phyloP scores from a whole-genome alignment of 2,329 filamentous ascomycete genomes.

The Sordariomycetes sp. region DNA sequence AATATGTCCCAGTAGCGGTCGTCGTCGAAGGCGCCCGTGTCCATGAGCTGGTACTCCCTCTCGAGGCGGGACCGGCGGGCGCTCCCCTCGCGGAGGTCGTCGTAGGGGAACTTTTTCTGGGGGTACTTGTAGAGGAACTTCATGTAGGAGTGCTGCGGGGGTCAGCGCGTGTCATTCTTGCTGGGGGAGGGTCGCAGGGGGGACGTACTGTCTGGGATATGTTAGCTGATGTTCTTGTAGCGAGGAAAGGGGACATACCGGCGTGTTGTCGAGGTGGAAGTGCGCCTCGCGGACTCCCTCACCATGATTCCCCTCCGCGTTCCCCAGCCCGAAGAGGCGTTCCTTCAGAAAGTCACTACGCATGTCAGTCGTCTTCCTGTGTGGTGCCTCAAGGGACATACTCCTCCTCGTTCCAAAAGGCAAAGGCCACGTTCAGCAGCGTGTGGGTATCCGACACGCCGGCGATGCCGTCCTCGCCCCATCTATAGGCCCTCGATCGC shows the following conservation, averaged over 20 bases:
- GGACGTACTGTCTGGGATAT: constrained; percentile 4
- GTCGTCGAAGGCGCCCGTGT: constrained; percentile 80
- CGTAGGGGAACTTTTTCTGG: constrained; percentile 81
- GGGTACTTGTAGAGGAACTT: constrained; percentile 98
- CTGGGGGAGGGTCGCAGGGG: constrained; percentile 6
- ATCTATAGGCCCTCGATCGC: constrained; percentile 76
- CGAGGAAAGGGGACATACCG: constrained; percentile 22
- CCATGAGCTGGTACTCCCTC: constrained; percentile 80
- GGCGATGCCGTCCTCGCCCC: constrained; percentile 95
- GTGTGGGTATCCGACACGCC: constrained; percentile 88
- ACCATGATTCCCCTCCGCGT: constrained; percentile 93
- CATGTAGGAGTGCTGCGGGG: constrained; percentile 82
- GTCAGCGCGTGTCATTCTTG: not conserved
- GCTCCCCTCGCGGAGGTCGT: constrained; percentile 77
- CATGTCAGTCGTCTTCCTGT: not conserved
- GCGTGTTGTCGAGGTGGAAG: constrained; percentile 92
- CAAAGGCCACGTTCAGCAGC: constrained; percentile 82
- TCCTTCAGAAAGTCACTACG: constrained; percentile 82
- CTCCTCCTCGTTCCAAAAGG: constrained; percentile 98
- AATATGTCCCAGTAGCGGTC: constrained; percentile 94
- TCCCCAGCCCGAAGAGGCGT: constrained; percentile 85
- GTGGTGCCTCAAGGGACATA: constrained; percentile 21
- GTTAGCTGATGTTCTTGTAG: not conserved
- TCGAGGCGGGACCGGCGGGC: constrained; percentile 63
- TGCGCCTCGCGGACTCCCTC: constrained; percentile 95